A percentile compares a stretch with the other conserved stretches of the same genome.
Evolutionary conservation across 805 yeast genomes (phyloP).

Genomic region (Teunomyces kruisii): DNA sequence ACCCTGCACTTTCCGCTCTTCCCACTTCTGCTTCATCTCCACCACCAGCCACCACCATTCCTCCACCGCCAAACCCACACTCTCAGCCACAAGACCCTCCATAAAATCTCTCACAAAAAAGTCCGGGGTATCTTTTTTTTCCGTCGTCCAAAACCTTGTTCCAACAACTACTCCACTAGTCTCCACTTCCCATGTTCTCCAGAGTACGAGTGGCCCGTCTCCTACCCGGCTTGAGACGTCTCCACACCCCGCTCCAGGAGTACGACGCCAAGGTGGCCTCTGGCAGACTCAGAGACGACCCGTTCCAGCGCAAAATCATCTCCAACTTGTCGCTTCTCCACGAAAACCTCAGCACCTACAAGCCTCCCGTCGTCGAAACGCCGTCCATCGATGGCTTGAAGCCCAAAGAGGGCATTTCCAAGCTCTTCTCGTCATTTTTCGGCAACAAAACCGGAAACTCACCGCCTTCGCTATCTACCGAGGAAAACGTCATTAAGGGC

Average conservation of each 20-base stretch:
- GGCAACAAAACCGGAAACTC: neutral
- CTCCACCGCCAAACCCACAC: no score
- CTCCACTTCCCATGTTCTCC: neutral
- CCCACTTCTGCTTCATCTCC: no score
- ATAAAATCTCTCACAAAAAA: neutral
- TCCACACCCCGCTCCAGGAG: conserved; percentile 48
- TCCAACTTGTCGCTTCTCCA: conserved; percentile 61
- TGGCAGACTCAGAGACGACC: conserved; percentile 66
- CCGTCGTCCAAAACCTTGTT: neutral
- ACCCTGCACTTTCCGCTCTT: no score
- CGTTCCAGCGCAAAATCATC: conserved; percentile 75
- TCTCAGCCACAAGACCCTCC: neutral
- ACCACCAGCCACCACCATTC: no score
- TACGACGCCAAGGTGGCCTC: conserved; percentile 49
- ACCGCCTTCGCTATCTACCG: conserved; percentile 4
- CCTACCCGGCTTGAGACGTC: neutral
- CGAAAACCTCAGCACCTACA: conserved; percentile 49
- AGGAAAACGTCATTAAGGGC: conserved; percentile 59
- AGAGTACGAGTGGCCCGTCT: conserved; percentile 2
- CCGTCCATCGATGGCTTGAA: conserved; percentile 54
- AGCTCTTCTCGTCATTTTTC: conserved; percentile 26
- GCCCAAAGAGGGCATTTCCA: conserved; percentile 48
- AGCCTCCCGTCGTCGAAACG: conserved; percentile 57
- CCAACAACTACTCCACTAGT: no score
- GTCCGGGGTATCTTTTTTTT: conserved; percentile 2